Evolutionary conservation across 2,329 filamentous ascomycete genomes (phyloP).

Genomic region (Teratosphaeria viscida): DNA sequence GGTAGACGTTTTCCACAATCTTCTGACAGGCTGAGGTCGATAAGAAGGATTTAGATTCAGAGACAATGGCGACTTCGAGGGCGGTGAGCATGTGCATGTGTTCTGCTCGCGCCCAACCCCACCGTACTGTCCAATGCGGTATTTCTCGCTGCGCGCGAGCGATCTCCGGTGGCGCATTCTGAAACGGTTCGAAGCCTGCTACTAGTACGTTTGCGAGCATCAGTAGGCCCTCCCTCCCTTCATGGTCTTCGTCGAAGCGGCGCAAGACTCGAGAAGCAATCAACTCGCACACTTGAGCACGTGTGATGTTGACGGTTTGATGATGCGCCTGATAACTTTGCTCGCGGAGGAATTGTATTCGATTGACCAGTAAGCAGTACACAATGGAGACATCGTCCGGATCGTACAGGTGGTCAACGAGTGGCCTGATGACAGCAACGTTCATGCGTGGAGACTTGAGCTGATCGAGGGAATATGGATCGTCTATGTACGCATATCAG

Average conservation of each 20-base stretch:
- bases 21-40: constrained; percentile 69
- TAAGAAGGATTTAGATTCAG: constrained; percentile 68
- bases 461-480: constrained; percentile 62
- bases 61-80: constrained; percentile 73
- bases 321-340: constrained; percentile 66
- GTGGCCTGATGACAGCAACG: constrained; percentile 63
- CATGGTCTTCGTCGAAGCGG: constrained; percentile 67
- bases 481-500: constrained; percentile 33
- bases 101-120: constrained; percentile 31
- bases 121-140: constrained; percentile 35
- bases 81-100: constrained; percentile 58
- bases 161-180: constrained; percentile 63
- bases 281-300: constrained; percentile 68
- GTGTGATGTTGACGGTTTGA: constrained; percentile 69
- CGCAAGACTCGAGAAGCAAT: constrained; percentile 68
- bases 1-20: constrained; percentile 73
- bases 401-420: constrained; percentile 76
- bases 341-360: constrained; percentile 67
- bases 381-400: constrained; percentile 72
- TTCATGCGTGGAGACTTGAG: constrained; percentile 74
- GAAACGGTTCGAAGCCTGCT: constrained; percentile 75
- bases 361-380: constrained; percentile 74
- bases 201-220: constrained; percentile 70
- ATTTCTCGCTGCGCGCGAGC: constrained; percentile 45
- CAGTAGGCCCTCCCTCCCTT: constrained; percentile 59